These are phyloP conservation scores for Monilinia vaccinii-corymbosi DNA, from an alignment of 2,329 filamentous ascomycete species.

Conservation along the genomic window DNA sequence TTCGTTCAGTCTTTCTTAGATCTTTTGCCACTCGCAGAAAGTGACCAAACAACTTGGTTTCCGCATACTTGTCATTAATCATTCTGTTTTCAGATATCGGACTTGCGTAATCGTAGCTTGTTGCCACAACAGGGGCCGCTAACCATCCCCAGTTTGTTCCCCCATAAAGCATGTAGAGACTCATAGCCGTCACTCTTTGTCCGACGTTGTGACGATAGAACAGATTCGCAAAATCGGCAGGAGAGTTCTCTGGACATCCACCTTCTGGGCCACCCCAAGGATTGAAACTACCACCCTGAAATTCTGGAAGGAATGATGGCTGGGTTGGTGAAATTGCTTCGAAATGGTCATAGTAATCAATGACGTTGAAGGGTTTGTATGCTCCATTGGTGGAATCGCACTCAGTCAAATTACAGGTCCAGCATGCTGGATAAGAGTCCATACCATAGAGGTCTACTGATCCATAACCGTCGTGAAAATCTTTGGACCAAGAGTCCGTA, in stretches of 20 bases:
- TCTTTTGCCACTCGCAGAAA: conserved; percentile 51
- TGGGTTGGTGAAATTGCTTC: conserved; percentile 26
- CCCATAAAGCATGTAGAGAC: conserved; percentile 56
- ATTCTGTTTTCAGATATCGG: conserved; percentile 39
- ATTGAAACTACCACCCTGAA: conserved; percentile 51
- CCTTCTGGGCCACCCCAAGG: conserved; percentile 50
- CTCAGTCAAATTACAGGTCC: conserved; percentile 53
- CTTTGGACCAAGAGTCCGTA: conserved; percentile 49
- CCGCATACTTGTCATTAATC: conserved; percentile 51
- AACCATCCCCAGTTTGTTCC: conserved; percentile 54
- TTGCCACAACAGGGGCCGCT: conserved; percentile 47
- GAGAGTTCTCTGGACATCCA: conserved; percentile 38
- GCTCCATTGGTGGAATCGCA: conserved; percentile 51
- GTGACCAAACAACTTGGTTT: conserved; percentile 51
- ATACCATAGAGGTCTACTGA: conserved; percentile 45
- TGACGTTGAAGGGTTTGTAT: conserved; percentile 39
- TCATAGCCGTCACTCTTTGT: conserved; percentile 49
- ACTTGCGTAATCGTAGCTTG: conserved; percentile 55
- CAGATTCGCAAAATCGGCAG: conserved; percentile 51
- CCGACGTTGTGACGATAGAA: conserved; percentile 55
- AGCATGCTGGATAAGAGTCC: conserved; percentile 48
- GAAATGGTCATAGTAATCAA: conserved; percentile 30
- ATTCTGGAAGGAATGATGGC: conserved; percentile 45
- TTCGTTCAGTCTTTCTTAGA: conserved; percentile 44
- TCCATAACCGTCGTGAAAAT: conserved; percentile 46